A percentile compares a stretch with the other conserved stretches of the same genome.
phyloP scores from a whole-genome alignment of 768 basidiomycete species.

The Boletus rufocinnamomeus region DNA sequence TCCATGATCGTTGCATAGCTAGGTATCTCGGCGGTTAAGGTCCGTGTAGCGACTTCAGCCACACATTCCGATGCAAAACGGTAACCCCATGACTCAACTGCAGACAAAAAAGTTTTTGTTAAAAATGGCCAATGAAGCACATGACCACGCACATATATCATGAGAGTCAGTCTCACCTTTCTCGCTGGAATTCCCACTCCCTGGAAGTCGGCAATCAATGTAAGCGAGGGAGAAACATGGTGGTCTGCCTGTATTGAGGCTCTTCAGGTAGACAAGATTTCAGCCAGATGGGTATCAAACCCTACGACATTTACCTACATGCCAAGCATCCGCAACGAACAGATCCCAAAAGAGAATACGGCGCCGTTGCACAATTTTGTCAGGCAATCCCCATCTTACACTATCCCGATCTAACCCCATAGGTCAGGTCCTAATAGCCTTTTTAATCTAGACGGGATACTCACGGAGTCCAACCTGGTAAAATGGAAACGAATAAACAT shows the following conservation, averaged over 20 bases:
- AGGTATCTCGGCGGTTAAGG: slow-evolving; percentile 64
- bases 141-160: slow-evolving; percentile 30
- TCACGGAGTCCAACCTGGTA: slow-evolving; percentile 67
- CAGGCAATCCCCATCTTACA: slow-evolving; percentile 60
- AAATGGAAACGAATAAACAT: slow-evolving; percentile 18
- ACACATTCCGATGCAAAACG: slow-evolving; percentile 68
- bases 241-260: slow-evolving; percentile 69
- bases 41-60: slow-evolving; percentile 60
- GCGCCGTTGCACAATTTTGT: slow-evolving; percentile 63
- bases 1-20: slow-evolving; percentile 67
- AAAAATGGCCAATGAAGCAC: background rate
- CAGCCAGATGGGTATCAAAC: slow-evolving; percentile 8
- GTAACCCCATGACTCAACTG: slow-evolving; percentile 63
- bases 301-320: slow-evolving; percentile 41
- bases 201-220: slow-evolving; percentile 67
- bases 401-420: slow-evolving; percentile 57
- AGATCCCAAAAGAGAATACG: slow-evolving; percentile 78
- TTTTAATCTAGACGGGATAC: slow-evolving; percentile 31
- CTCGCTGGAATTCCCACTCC: slow-evolving; percentile 14
- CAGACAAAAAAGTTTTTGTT: background rate
- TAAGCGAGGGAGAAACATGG: slow-evolving; percentile 67
- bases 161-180: slow-evolving; percentile 25
- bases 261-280: slow-evolving; percentile 40
- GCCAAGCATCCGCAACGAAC: slow-evolving; percentile 70
- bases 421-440: slow-evolving; percentile 12